Evolutionary conservation across 2,329 filamentous ascomycete species (phyloP).

Genomic region (Helminthosporium solani): DNA sequence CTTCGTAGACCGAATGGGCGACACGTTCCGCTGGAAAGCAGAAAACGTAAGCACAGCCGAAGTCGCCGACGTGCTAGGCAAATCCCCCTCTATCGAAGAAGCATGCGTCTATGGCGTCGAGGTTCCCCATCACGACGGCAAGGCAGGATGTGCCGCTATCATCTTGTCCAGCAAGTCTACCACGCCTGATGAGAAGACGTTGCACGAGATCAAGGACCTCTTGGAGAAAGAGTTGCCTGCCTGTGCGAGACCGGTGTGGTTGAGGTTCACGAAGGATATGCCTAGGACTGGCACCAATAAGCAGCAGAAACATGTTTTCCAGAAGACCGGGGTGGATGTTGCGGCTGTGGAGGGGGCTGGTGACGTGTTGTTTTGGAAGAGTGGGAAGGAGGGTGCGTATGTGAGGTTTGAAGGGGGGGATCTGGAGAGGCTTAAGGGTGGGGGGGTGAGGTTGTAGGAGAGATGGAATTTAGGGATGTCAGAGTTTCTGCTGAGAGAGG

Average conservation of each 20-base stretch:
- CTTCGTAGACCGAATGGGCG: constrained; percentile 43
- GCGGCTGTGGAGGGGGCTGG: constrained; percentile 37
- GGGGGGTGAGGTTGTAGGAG: constrained; percentile 30
- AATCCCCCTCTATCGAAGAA: constrained; percentile 43
- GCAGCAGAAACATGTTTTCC: constrained; percentile 46
- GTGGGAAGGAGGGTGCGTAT: constrained; percentile 25
- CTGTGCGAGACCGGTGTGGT: constrained; percentile 49
- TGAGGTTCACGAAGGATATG: constrained; percentile 43
- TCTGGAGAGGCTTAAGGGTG: constrained; percentile 26
- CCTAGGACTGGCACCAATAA: constrained; percentile 51
- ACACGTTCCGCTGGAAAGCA: constrained; percentile 46
- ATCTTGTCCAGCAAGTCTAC: constrained; percentile 27
- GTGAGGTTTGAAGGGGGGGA: constrained; percentile 26
- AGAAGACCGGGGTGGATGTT: constrained; percentile 46
- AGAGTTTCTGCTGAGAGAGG: not conserved
- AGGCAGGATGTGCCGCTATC: constrained; percentile 48
- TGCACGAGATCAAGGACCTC: constrained; percentile 37
- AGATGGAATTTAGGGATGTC: not conserved
- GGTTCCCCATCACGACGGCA: constrained; percentile 47
- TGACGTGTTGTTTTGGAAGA: constrained; percentile 45
- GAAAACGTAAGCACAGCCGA: constrained; percentile 51
- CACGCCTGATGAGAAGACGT: constrained; percentile 12
- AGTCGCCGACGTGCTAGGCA: constrained; percentile 45
- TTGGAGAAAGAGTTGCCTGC: constrained; percentile 41
- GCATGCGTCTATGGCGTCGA: constrained; percentile 49